A percentile compares a stretch with the other conserved stretches of the same genome.
phyloP scores from a whole-genome alignment of 1,139 yeast species.

The Yamadazyma blattariae region DNA sequence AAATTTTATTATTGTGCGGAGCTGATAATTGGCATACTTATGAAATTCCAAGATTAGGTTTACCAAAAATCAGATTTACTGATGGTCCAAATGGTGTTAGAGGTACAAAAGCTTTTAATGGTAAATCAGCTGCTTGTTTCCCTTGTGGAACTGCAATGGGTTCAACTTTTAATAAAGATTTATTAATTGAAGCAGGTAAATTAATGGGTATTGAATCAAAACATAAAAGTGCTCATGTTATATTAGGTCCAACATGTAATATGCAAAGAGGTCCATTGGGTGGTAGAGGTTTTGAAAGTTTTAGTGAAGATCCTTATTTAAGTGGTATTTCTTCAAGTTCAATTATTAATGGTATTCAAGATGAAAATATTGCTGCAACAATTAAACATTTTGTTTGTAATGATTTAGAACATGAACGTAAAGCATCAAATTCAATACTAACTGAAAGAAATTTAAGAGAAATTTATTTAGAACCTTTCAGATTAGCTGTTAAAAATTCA shows the following conservation, averaged over 20 bases:
- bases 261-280: conserved; percentile 34
- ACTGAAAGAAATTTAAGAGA: conserved; percentile 62
- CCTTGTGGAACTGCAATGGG: conserved; percentile 39
- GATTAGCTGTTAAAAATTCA: conserved; percentile 49
- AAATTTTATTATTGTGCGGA: conserved; percentile 46
- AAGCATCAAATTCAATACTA: conserved; percentile 44
- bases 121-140: conserved; percentile 32
- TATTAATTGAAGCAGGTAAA: conserved; percentile 26
- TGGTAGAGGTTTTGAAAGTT: conserved; percentile 35
- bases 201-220: conserved; percentile 33
- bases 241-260: conserved; percentile 35
- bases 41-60: conserved; percentile 40
- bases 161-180: conserved; percentile 39
- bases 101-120: conserved; percentile 31
- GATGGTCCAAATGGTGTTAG: conserved; percentile 38
- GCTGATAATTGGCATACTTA: conserved; percentile 56
- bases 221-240: conserved; percentile 30
- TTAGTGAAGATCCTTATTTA: conserved; percentile 32
- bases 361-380: conserved; percentile 47
- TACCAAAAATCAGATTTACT: conserved; percentile 28
- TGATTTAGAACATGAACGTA: conserved; percentile 58
- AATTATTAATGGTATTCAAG: conserved; percentile 30
- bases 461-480: conserved; percentile 60
- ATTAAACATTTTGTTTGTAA: conserved; percentile 61
- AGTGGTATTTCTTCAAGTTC: conserved; percentile 28